Base-by-base conservation (phyloP, 2,329 filamentous ascomycete species). In the Penicillium sp. region DNA sequence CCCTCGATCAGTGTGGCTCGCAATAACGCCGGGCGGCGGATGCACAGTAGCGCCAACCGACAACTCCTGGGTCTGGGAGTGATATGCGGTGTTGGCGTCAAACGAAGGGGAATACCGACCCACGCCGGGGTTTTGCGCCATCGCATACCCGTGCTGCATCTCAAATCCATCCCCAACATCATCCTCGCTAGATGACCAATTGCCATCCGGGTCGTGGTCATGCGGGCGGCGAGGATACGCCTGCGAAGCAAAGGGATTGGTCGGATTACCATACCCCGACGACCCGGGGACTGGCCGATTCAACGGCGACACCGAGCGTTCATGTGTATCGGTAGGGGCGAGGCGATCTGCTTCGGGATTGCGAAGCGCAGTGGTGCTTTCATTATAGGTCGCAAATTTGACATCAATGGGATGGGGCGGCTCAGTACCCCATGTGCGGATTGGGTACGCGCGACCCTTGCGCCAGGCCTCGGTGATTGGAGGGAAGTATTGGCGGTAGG, bases 401-500 rank as follows among this genome's bases (percentile, higher is more conserved):
- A 35, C 31, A 14, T 45, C 32, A 21, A 42, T 36, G 4, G 56
- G 54, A 5, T 57, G 54, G 4, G 57, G 53, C 3, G 72, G 71
- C 26, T 69, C 68, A 9, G 62, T 68, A n/a, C 74, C 77, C 77
- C 77, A 80, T 17, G 68, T 70, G 15, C 77, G 71, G 49, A 80
- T 79, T 1, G 77, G 75, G 52, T 79, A 76, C 16, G 78, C 78
- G 7, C 77, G 72, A 7, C 78, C 78, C 54, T 80, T 80, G 45
- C 69, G 70, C 74, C 74, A 77, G 4, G 74, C 65, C 52, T 80
- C 74, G 26, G 63, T 67, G 7, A 80, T 58, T 0, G 78, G 64
- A 13, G 77, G 78, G 60, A 80, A 81, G 55, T 81, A 81, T 56
- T 80, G 77, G 31, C 75, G 69, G 51, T 80, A 81, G 1, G 76